A percentile compares a stretch with the other conserved stretches of the same genome.
Conservation (phyloP, 2,329 filamentous ascomycete species). For the Hypoxylon sp. region DNA sequence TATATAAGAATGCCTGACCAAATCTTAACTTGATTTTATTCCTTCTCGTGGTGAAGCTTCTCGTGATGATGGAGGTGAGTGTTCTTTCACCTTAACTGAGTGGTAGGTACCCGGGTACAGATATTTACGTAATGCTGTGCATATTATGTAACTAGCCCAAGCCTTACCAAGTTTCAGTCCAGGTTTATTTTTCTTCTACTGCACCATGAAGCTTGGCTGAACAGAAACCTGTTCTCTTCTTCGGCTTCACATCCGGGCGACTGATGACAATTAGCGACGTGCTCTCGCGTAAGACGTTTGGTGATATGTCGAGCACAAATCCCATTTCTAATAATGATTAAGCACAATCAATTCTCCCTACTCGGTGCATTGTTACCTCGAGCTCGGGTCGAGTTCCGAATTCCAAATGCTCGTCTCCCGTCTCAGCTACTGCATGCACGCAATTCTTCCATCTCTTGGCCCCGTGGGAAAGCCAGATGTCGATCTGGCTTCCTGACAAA, state of each 20-base stretch:
- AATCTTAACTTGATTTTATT: too few species aligned
- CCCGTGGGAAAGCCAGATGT: conserved; percentile 15
- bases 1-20: too few species aligned
- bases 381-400: conserved; percentile 8
- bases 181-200: too few species aligned
- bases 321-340: background rate
- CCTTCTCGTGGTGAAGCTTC: too few species aligned
- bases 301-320: background rate
- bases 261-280: background rate
- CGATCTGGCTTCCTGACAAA: conserved; percentile 31
- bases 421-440: background rate
- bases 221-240: background rate
- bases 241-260: background rate
- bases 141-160: too few species aligned
- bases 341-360: background rate
- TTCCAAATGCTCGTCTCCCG: background rate
- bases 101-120: too few species aligned
- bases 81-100: too few species aligned
- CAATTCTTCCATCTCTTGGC: conserved; percentile 9
- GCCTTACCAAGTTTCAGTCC: background rate
- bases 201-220: background rate
- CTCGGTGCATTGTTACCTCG: conserved; percentile 21
- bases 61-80: too few species aligned
- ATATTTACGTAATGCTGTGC: too few species aligned
- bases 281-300: background rate